Percentiles rank a stretch among this genome's conserved stretches.
Conservation (phyloP, 225 moss, liverwort and hornwort genomes). For the Polytrichum formosum region DNA sequence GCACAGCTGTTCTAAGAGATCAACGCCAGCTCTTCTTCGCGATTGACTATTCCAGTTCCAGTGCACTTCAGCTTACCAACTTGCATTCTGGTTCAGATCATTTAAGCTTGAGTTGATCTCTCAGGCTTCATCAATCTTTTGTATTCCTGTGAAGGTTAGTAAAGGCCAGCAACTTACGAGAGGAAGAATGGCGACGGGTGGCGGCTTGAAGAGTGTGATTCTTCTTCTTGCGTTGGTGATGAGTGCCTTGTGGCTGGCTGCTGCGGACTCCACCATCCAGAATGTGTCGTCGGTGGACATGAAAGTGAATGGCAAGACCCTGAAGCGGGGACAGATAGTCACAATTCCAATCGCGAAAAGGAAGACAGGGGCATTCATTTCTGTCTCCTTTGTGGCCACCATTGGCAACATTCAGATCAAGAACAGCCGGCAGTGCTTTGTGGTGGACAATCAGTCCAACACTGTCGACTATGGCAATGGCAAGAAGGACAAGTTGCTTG, state of each 20-base stretch:
- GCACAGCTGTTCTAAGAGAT: too few relatives aligned
- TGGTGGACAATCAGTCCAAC: constrained; percentile 9
- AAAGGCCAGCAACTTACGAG: too few relatives aligned
- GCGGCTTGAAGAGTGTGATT: not conserved
- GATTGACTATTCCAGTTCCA: too few relatives aligned
- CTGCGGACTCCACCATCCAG: constrained; percentile 11
- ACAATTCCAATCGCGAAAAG: not conserved
- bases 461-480: constrained; percentile 5
- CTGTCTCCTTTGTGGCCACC: not conserved
- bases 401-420: not conserved
- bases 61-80: too few relatives aligned
- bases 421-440: constrained; percentile 1
- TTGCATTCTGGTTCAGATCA: too few relatives aligned
- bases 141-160: too few relatives aligned
- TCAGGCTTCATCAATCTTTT: too few relatives aligned
- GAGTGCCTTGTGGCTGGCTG: constrained; percentile 1
- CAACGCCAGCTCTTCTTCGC: too few relatives aligned
- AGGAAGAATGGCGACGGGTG: too few relatives aligned
- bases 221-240: constrained; percentile 1
- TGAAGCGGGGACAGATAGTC: not conserved
- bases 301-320: constrained; percentile 8
- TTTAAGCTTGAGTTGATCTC: too few relatives aligned
- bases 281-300: constrained; percentile 1
- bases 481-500: constrained; percentile 1
- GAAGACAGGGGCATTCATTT: not conserved